Conservation (phyloP, 371 early-diverging fungal genomes). For the Mucor indicus region DNA sequence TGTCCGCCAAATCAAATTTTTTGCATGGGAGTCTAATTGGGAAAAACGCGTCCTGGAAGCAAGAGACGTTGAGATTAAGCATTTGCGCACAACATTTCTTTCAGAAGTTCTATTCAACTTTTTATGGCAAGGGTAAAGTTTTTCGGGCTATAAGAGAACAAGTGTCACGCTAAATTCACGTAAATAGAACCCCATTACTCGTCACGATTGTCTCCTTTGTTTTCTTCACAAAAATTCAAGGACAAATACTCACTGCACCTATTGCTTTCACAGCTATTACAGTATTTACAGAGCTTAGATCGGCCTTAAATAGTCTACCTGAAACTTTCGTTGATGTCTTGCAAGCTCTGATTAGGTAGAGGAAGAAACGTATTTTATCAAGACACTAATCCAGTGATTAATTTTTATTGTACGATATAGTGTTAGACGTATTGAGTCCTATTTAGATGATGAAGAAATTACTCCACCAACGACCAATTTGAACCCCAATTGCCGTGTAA, state of each 20-base stretch:
- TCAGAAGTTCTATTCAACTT: constrained; percentile 26
- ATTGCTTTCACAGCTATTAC: constrained; percentile 64
- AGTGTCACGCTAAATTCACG: neutral
- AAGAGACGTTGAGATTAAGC: constrained; percentile 49
- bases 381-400: neutral
- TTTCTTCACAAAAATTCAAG: constrained; percentile 56
- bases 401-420: constrained; percentile 8
- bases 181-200: constrained; percentile 47
- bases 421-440: constrained; percentile 64
- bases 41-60: constrained; percentile 40
- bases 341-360: constrained; percentile 38
- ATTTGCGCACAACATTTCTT: constrained; percentile 34
- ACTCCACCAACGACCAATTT: constrained; percentile 16
- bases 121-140: constrained; percentile 26
- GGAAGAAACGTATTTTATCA: too few relatives aligned
- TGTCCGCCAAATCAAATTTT: constrained; percentile 72
- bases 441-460: constrained; percentile 75
- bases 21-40: constrained; percentile 60
- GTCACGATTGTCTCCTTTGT: constrained; percentile 56
- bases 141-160: neutral
- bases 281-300: constrained; percentile 53
- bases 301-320: constrained; percentile 57
- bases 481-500: constrained; percentile 31
- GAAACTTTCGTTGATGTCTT: constrained; percentile 48
- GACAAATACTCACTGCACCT: constrained; percentile 56